Evolutionary conservation across 208 protist genomes (phyloP), one percentile per base, ranked within the genome.

Genomic region (Acanthamoeba triangularis): DNA sequence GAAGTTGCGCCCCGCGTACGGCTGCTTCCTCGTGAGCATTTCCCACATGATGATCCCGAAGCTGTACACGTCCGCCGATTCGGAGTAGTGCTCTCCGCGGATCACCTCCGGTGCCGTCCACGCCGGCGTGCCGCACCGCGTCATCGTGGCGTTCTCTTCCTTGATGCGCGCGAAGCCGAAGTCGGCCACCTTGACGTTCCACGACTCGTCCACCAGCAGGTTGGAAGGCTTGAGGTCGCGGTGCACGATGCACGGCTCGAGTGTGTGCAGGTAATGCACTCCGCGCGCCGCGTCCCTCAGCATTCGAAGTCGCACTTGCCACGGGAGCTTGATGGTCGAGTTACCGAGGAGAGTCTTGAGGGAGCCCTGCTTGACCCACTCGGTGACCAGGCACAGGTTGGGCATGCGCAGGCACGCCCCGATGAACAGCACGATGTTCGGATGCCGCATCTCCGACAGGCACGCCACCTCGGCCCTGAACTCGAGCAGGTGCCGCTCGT

Each of bases 161-260:
- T 90, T 90, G 49, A 90, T 90, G 54, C 82, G 49, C 0, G 82
- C 82, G 20, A 90, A 90, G 18, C 82, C 82, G 23, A 90, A 90
- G 35, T 90, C 82, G 49, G 82, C 59, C 82, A 90, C 82, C 59
- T 90, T 90, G 47, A 90, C 82, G 59, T 90, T 90, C 82, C 82
- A 90, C 30, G n/a, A 47, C 82, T 90, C 54, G 49, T 90, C 82
- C 82, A 90, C 82, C 30, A 90, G 82, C 44, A 90, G 20, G 59
- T 90, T 90, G 49, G 82, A 90, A 18, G 82, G 18, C 82, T 90
- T 90, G 16, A 90, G 59, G 47, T 90, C 59, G 30, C 82, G 82
- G 33, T 90, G 82, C 82, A 90, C 49, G 82, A 90, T 90, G 54
- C 54, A 69, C 47, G 82, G 82, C 16, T 67, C 59, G 54, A 90